Conservation (phyloP, 176 grass and related monocot species). For the Typha latifolia region DNA sequence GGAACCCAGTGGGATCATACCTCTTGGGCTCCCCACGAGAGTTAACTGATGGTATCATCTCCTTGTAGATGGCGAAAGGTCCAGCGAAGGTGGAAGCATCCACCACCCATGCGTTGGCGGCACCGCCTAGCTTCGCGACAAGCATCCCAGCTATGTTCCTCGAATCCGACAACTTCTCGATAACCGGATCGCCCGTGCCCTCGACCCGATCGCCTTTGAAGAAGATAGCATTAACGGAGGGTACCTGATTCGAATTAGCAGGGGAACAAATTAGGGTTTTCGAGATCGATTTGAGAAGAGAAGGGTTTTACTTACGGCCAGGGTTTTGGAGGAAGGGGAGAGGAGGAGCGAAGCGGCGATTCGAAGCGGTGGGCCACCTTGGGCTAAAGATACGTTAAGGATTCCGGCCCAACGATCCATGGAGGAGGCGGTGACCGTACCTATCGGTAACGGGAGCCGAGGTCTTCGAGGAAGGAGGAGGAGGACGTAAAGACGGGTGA, state of each 20-base stretch:
- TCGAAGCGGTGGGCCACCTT: slow-evolving; percentile 18
- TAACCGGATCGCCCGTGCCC: slow-evolving; percentile 43
- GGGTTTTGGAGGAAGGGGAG: slow-evolving; percentile 33
- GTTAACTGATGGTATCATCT: slow-evolving; percentile 48
- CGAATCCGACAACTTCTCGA: slow-evolving; percentile 59
- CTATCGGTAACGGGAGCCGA: too few relatives aligned
- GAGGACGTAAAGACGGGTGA: too few relatives aligned
- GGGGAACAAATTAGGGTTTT: slow-evolving; percentile 1
- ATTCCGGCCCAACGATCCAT: slow-evolving; percentile 79
- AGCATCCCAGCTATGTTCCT: slow-evolving; percentile 36
- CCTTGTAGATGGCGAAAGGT: slow-evolving; percentile 53
- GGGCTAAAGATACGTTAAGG: slow-evolving; percentile 32
- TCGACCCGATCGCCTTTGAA: slow-evolving; percentile 69
- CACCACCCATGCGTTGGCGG: slow-evolving; percentile 62
- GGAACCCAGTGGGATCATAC: slow-evolving; percentile 62
- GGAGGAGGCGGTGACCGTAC: not conserved
- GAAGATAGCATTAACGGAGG: slow-evolving; percentile 60
- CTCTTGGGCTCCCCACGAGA: slow-evolving; percentile 44
- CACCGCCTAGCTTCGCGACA: slow-evolving; percentile 36
- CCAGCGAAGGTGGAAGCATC: slow-evolving; percentile 60
- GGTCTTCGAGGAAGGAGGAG: not conserved
- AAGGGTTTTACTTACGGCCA: slow-evolving; percentile 11
- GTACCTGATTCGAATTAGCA: slow-evolving; percentile 33
- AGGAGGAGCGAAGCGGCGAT: slow-evolving; percentile 59
- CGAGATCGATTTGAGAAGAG: not conserved